Conservation (phyloP, 768 basidiomycete species). For the Amanita phalloides region DNA sequence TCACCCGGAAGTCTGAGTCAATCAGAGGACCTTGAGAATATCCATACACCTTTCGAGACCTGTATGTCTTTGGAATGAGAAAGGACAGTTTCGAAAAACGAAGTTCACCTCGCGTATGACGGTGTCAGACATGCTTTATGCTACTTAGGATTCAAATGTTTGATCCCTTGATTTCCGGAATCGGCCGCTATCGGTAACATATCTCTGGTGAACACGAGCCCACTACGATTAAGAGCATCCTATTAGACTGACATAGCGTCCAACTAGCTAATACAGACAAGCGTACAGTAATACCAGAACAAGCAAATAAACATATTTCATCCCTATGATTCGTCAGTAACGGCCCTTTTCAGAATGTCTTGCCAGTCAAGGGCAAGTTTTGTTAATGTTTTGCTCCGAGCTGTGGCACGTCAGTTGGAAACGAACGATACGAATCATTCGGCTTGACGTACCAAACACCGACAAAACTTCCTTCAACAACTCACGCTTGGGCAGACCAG, state of each 20-base stretch:
- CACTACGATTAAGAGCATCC: not conserved
- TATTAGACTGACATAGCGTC: not conserved
- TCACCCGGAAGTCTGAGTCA: not conserved
- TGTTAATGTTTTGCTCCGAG: constrained; percentile 61
- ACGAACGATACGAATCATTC: not conserved
- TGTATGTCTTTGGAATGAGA: constrained; percentile 10
- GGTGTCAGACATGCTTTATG: constrained; percentile 19
- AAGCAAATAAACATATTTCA: not conserved
- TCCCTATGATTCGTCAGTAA: constrained; percentile 31
- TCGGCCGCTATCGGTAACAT: too few relatives aligned
- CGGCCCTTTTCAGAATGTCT: constrained; percentile 60
- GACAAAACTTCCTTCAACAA: constrained; percentile 70
- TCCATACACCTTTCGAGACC: constrained; percentile 49
- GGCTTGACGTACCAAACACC: constrained; percentile 56
- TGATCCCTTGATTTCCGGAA: too few relatives aligned
- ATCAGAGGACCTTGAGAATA: constrained; percentile 41
- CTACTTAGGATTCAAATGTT: too few relatives aligned
- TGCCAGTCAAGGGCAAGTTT: constrained; percentile 78
- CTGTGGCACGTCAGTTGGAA: constrained; percentile 24
- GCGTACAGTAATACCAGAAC: not conserved
- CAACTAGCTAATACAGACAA: constrained; percentile 1
- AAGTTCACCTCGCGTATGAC: constrained; percentile 27
- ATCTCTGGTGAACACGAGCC: not conserved
- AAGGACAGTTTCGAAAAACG: not conserved
- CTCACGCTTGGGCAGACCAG: constrained; percentile 73